These are phyloP conservation scores for Pestalotiopsis sp. DNA, from an alignment of 2,329 filamentous ascomycete species.

Conservation along the genomic window DNA sequence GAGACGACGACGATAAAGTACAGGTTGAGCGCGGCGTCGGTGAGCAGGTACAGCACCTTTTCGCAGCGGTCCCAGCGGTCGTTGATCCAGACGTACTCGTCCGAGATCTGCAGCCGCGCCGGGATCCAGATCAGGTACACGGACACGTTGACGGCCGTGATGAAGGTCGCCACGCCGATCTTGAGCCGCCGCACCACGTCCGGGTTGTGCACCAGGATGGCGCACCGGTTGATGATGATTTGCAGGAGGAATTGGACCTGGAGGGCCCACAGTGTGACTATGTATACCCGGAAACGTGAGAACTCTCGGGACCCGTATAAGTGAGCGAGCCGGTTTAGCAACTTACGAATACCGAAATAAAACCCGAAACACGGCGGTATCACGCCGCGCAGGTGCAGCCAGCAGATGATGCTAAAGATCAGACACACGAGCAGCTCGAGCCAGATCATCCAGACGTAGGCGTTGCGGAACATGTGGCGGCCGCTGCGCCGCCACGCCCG, in stretches of 20 bases:
- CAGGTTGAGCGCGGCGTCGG: conserved; percentile 7
- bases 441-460: conserved; percentile 39
- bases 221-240: conserved; percentile 57
- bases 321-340: not conserved
- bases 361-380: conserved; percentile 11
- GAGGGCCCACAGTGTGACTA: conserved; percentile 18
- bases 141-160: conserved; percentile 51
- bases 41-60: conserved; percentile 4
- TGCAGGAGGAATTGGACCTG: conserved; percentile 54
- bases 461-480: conserved; percentile 26
- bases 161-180: conserved; percentile 45
- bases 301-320: not conserved
- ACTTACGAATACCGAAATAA: conserved; percentile 15
- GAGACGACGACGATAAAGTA: conserved; percentile 9
- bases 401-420: conserved; percentile 29
- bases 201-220: conserved; percentile 45
- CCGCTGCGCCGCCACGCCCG: conserved; percentile 24
- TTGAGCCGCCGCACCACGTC: conserved; percentile 42
- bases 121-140: conserved; percentile 60
- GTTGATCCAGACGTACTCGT: conserved; percentile 36
- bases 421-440: conserved; percentile 30
- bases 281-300: conserved; percentile 21
- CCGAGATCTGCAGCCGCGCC: conserved; percentile 45
- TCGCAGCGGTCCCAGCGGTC: conserved; percentile 4
- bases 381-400: conserved; percentile 22